Conservation (phyloP, 495 filamentous ascomycete species). For the Penicilliopsis zonata region DNA sequence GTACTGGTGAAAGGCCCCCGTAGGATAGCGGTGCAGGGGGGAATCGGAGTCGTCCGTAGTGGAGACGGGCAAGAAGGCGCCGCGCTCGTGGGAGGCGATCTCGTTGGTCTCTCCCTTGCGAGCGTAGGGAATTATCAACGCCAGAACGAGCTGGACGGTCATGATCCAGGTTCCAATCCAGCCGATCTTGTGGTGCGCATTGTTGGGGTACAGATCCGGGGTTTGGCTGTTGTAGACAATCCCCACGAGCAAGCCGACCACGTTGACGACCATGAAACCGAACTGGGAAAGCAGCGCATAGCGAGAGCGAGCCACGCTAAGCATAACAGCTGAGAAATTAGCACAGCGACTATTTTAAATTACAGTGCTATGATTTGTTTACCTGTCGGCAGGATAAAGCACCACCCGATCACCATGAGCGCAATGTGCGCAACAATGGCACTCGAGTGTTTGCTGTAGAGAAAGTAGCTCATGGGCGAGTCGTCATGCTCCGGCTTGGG, state of each 20-base stretch:
- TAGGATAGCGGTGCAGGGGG: conserved; percentile 40
- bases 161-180: conserved; percentile 73
- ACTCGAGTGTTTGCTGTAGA: conserved; percentile 48
- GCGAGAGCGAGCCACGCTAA: conserved; percentile 72
- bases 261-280: conserved; percentile 62
- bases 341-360: not conserved
- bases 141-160: conserved; percentile 54
- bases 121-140: conserved; percentile 45
- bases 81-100: conserved; percentile 22
- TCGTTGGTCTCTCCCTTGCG: conserved; percentile 19
- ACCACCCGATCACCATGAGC: conserved; percentile 72
- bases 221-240: conserved; percentile 72
- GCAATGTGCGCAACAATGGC: conserved; percentile 68
- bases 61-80: conserved; percentile 56
- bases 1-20: conserved; percentile 30
- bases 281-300: conserved; percentile 64
- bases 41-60: conserved; percentile 54
- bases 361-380: conserved; percentile 15
- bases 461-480: conserved; percentile 59
- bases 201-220: conserved; percentile 79
- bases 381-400: conserved; percentile 75
- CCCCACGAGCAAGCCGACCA: conserved; percentile 55
- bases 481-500: conserved; percentile 6
- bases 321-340: conserved; percentile 57
- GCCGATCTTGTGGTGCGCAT: conserved; percentile 79